phyloP scores from a whole-genome alignment of 139 green algal species.

The Chlamydomonas sp. region DNA sequence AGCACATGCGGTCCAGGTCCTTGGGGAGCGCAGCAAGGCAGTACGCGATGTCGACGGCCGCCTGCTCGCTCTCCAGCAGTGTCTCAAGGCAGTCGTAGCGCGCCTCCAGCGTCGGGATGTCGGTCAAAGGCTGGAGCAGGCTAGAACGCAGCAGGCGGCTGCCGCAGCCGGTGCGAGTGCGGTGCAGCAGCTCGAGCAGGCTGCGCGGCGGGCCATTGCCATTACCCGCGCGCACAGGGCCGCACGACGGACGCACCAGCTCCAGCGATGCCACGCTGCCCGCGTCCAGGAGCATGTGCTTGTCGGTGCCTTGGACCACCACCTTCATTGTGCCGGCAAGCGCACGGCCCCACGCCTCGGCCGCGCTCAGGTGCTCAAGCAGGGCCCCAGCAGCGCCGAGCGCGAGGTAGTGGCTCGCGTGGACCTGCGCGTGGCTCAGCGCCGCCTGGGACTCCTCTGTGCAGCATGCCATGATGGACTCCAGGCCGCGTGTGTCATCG shows the following conservation, averaged over 20 bases:
- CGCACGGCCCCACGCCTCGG: background rate
- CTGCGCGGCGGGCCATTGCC: background rate
- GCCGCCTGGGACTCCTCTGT: background rate
- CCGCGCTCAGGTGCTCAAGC: background rate
- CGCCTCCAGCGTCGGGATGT: slow-evolving; percentile 60
- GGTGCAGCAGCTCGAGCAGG: slow-evolving; percentile 7
- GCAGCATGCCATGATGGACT: background rate
- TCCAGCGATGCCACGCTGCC: slow-evolving; percentile 8
- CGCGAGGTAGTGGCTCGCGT: slow-evolving; percentile 2
- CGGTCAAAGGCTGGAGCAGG: slow-evolving; percentile 79
- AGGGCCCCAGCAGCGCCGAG: slow-evolving; percentile 2
- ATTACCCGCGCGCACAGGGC: background rate
- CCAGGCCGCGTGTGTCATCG: slow-evolving; percentile 8
- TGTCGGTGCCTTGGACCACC: background rate
- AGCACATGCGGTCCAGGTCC: slow-evolving; percentile 57
- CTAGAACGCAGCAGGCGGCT: slow-evolving; percentile 63
- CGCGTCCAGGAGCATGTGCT: slow-evolving; percentile 5
- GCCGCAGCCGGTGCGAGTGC: background rate
- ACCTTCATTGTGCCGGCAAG: background rate
- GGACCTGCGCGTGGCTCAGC: slow-evolving; percentile 6
- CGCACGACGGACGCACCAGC: background rate
- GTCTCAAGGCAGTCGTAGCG: slow-evolving; percentile 45
- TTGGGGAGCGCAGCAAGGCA: slow-evolving; percentile 35
- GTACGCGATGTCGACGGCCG: slow-evolving; percentile 19
- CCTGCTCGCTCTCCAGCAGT: slow-evolving; percentile 28